phyloP scores from a whole-genome alignment of 495 filamentous ascomycete species.

The Hypoxylon subgilvum region DNA sequence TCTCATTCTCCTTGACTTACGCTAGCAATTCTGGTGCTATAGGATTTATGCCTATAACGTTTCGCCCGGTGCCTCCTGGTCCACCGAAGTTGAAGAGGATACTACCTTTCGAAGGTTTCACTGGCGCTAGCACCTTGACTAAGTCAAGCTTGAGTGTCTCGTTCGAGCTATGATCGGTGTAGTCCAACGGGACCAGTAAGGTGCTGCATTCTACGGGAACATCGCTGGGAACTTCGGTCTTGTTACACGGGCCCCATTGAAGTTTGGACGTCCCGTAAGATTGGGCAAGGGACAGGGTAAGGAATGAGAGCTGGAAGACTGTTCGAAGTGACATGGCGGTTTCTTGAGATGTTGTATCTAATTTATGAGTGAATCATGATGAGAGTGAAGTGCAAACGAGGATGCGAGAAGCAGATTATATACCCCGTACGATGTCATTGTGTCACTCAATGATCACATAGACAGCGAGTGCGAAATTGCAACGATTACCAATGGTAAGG shows the following conservation, averaged over 20 bases:
- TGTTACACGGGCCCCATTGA: slow-evolving; percentile 29
- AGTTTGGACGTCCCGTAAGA: slow-evolving; percentile 8
- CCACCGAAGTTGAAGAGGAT: slow-evolving; percentile 57
- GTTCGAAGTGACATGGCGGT: slow-evolving; percentile 9
- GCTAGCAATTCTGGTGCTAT: slow-evolving; percentile 27
- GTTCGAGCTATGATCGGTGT: slow-evolving; percentile 41
- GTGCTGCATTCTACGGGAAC: slow-evolving; percentile 44
- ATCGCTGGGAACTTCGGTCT: slow-evolving; percentile 19
- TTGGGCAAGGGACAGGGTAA: slow-evolving; percentile 20
- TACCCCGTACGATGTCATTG: not conserved
- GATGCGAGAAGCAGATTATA: slow-evolving; percentile 8
- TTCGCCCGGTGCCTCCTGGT: slow-evolving; percentile 41
- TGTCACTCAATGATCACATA: not conserved
- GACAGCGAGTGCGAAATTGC: slow-evolving; percentile 2
- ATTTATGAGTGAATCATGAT: not conserved
- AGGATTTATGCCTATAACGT: slow-evolving; percentile 1
- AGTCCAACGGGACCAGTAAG: slow-evolving; percentile 52
- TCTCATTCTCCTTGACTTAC: not conserved
- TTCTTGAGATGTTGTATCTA: not conserved
- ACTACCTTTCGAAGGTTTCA: slow-evolving; percentile 45
- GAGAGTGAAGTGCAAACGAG: not conserved
- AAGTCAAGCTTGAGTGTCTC: slow-evolving; percentile 46
- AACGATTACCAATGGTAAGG: slow-evolving; percentile 1
- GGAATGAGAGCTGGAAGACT: slow-evolving; percentile 9
- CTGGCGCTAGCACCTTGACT: slow-evolving; percentile 40